phyloP scores from a whole-genome alignment of 169 alveolate species.

The Plasmodium cynomolgi region DNA sequence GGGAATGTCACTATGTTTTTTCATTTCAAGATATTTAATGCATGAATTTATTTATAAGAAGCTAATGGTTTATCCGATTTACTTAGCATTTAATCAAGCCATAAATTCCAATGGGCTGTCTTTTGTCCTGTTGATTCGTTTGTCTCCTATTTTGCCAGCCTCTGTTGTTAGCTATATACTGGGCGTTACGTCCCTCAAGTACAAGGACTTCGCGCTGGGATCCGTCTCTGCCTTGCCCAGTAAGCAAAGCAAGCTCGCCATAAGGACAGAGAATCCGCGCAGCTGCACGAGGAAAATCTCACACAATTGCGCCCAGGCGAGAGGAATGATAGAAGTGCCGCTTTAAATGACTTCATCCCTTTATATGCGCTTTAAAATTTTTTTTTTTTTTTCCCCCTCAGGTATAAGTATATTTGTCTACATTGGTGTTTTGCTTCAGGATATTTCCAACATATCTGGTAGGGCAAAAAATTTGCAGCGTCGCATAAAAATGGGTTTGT shows the following conservation, averaged over 20 bases:
- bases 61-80: constrained; percentile 63
- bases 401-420: constrained; percentile 66
- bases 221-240: constrained; percentile 73
- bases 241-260: neutral
- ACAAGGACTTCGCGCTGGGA: constrained; percentile 64
- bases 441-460: constrained; percentile 66
- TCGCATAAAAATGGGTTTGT: neutral
- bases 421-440: constrained; percentile 73
- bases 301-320: no score
- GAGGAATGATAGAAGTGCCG: neutral
- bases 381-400: neutral
- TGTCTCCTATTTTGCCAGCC: constrained; percentile 75
- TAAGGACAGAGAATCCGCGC: neutral
- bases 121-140: constrained; percentile 71
- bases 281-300: neutral
- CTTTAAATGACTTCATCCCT: neutral
- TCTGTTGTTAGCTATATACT: constrained; percentile 65
- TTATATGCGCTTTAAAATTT: neutral
- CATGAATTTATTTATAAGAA: constrained; percentile 73
- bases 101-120: constrained; percentile 72
- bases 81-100: constrained; percentile 75
- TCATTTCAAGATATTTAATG: constrained; percentile 65
- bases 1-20: constrained; percentile 75
- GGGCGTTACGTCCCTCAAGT: constrained; percentile 72
- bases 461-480: neutral